Base-by-base conservation (phyloP, 1,284 basidiomycete species). In the Apiotrichum gracile region DNA sequence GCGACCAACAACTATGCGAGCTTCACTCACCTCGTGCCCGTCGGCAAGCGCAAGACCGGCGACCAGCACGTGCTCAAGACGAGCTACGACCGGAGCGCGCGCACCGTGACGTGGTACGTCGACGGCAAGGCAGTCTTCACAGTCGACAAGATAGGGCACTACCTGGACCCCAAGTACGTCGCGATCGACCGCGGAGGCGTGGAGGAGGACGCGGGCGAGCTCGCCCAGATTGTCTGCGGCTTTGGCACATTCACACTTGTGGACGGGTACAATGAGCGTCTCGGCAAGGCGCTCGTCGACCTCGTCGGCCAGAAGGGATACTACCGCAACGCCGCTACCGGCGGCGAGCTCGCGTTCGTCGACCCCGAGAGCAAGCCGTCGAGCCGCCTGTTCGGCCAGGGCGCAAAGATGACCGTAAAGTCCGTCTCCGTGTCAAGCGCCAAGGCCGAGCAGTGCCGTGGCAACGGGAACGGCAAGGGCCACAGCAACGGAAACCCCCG, bases 141-240 rank as follows among this genome's bases (percentile, higher is more conserved):
- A 3, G 45, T 52, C 43, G 9, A 19, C 29, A 27, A 37, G 7
- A 25, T 52, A 17, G 51, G 51, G 13, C 22, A 33, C 35, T 47
- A 47, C 31, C 43, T 46, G 4, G 9, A 47, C 31, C 6, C 16
- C 29, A 5, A 8, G 4, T 9, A 13, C 12, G 22, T 33, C 4
- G 22, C 29, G 5, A 27, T 52, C 38, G 51, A 52, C 39, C 51
- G 51, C 25, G 51, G 51, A 2, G 51, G 51, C 17, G 45, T 27
- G 3, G 38, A 47, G 31, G 44, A 47, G 44, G 51, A 52, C 24
- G 45, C 31, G 9, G 24, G 29, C 10, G 39, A 47, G 8, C 25
- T 52, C 2, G 27, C 22, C 16, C 45, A 52, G 45, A 29, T 54
- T 14, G 38, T 22, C 14, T 54, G 52, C 43, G 52, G 48, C 24